A percentile compares a stretch with the other conserved stretches of the same genome.
These are phyloP conservation scores for Fomitiporia mediterranea DNA, from an alignment of 1,284 basidiomycete genomes.

Conservation along the genomic window DNA sequence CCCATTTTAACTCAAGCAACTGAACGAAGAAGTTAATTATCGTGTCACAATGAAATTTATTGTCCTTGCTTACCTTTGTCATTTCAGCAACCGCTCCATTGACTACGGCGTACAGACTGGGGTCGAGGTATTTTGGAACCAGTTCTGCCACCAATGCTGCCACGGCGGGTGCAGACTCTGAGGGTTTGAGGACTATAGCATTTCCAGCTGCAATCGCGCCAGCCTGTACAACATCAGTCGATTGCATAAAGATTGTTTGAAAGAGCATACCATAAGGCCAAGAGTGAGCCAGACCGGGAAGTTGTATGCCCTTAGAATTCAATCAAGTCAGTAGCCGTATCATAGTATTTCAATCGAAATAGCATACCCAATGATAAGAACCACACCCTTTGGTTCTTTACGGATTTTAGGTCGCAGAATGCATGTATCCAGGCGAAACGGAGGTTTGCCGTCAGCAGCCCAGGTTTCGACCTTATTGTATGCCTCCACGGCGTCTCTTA, in stretches of 20 bases:
- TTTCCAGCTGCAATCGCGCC: conserved; percentile 82
- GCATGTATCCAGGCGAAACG: conserved; percentile 50
- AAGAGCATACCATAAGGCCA: conserved; percentile 46
- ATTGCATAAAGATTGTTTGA: neutral
- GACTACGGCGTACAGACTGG: conserved; percentile 65
- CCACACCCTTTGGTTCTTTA: conserved; percentile 75
- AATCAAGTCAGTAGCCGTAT: neutral
- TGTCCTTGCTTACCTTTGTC: conserved; percentile 45
- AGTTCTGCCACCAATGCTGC: conserved; percentile 70
- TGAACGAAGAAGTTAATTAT: conserved; percentile 24
- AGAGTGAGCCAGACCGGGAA: conserved; percentile 47
- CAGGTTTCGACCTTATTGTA: conserved; percentile 71
- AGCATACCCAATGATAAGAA: conserved; percentile 48
- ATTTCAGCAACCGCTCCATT: conserved; percentile 75
- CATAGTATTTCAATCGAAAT: too few relatives aligned
- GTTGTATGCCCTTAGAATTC: conserved; percentile 49
- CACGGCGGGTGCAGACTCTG: conserved; percentile 67
- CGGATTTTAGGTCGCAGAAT: conserved; percentile 60
- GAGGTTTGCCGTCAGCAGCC: conserved; percentile 62
- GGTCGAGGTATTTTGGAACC: conserved; percentile 78
- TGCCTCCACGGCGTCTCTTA: conserved; percentile 59
- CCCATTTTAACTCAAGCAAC: conserved; percentile 80
- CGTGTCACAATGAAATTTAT: neutral
- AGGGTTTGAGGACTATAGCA: conserved; percentile 72
- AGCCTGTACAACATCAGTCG: conserved; percentile 36